Evolutionary conservation across 148 eudicot species (phyloP).

Genomic region (Rhododendron molle): DNA sequence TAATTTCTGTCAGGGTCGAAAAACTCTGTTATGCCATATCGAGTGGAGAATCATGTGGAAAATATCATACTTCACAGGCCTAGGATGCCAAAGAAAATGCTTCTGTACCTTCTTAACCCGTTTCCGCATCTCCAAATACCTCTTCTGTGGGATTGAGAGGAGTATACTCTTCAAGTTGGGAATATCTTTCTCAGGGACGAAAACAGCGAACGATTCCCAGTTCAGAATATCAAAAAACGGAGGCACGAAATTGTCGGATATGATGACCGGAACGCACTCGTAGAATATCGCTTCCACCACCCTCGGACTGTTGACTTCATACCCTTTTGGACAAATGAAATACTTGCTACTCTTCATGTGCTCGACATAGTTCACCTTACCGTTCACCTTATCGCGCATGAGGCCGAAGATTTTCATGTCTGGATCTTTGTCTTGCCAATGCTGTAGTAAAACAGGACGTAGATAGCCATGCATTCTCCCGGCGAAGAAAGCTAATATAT

Average conservation of each 20-base stretch:
- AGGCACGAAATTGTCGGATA: conserved; percentile 48
- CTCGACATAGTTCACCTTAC: conserved; percentile 20
- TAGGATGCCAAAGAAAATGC: conserved; percentile 44
- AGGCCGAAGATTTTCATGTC: conserved; percentile 37
- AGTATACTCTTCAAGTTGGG: conserved; percentile 38
- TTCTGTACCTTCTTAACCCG: conserved; percentile 41
- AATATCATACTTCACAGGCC: conserved; percentile 42
- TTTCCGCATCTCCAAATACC: conserved; percentile 34
- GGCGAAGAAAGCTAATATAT: conserved; percentile 35
- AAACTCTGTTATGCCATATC: conserved; percentile 39
- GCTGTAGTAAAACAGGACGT: conserved; percentile 22
- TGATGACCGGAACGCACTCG: conserved; percentile 47
- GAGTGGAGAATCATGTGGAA: conserved; percentile 49
- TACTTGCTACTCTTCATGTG: conserved; percentile 50
- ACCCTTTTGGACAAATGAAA: conserved; percentile 42
- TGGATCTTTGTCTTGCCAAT: conserved; percentile 39
- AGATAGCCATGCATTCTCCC: conserved; percentile 36
- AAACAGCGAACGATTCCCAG: conserved; percentile 49
- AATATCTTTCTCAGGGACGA: conserved; percentile 38
- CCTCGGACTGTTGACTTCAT: conserved; percentile 45
- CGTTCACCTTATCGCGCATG: conserved; percentile 12
- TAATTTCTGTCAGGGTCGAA: conserved; percentile 9
- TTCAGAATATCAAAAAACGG: conserved; percentile 39
- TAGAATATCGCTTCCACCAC: conserved; percentile 47
- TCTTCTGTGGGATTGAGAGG: conserved; percentile 23